Base-by-base conservation (phyloP, 208 protist species). In the Leishmania mexicana region DNA sequence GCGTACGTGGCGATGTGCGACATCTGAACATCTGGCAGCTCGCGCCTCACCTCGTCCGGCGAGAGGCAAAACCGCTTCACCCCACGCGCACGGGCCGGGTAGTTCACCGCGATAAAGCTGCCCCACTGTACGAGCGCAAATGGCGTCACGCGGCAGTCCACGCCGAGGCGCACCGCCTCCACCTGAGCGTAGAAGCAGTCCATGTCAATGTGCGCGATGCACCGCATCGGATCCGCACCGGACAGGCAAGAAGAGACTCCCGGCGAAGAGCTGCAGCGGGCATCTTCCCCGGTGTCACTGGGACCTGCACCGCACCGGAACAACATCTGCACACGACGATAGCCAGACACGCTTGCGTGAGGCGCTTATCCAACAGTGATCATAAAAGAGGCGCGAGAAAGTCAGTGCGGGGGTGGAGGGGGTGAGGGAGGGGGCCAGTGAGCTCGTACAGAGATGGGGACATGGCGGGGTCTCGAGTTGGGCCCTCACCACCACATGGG, bases 111-210 rank as follows among this genome's bases (percentile, higher is more conserved):
- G 83, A 98, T 96, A 45, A 98, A 77, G 53, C 85, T 88, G n/a
- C 92, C 92, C 92, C 92, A 98, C 85, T 97, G 92, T 8, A 88
- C 77, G n/a, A 95, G 71, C 67, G 93, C 84, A 70, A 93, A 96
- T 1, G 94, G 94, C 11, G 83, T 85, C 1, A 87, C 88, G 15
- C 91, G 89, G 81, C 92, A 97, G 80, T 96, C 92, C 42, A 96
- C 84, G 40, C 93, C 90, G 47, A 96, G 90, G 0, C 92, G 87
- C 15, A 95, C 83, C n/a, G 90, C 90, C 88, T 97, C 96, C 68
- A 97, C 94, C 77, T 97, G 93, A 8, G 90, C 94, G 84, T 97
- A 98, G 85, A 98, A 98, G 88, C 91, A 96, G 80, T 98, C 96
- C 89, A 97, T 93, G 83, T 98, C 94, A 31, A 97, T 84, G 85